Base-by-base conservation (phyloP, 176 grass and related monocot species). In the Rhynchospora breviuscula region DNA sequence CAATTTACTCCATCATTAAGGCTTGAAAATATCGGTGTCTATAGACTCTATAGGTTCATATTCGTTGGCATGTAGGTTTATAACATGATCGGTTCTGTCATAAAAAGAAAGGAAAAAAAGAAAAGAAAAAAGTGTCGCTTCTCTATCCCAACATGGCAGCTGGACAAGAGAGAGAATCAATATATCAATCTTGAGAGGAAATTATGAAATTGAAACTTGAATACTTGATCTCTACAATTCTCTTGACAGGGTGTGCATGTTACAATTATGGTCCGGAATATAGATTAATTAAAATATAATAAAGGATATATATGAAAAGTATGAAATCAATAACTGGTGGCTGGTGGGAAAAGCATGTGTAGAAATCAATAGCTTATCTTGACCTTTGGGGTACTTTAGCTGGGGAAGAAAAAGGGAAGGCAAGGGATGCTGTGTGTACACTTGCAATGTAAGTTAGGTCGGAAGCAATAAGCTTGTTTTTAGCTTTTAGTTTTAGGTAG, bases 281-380 rank as follows among this genome's bases (percentile, higher is more conserved):
- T 75, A 9, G 4, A 22, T 19, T 52, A 61, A 61, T 46, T 75
- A 29, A 19, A 76, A 33, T 2, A 19, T 51, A 53, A 22, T 6
- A 60, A 80, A 18, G 31, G 59, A 43, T 43, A n/a, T 80, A 63
- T 80, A 14, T 80, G 29, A 57, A 80, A 79, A 63, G 10, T 60
- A n/a, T 18, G 10, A 44, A 80, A 47, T 44, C 10, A 80, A 12
- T 80, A 61, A n/a, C 47, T 75, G 35, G 18, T 60, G 78, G 13
- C 66, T 33, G 6, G 35, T 33, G 33, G 22, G 22, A 61, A 75
- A 29, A 40, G 57, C 26, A 80, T 43, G 6, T 33, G 35, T 80
- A 56, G 31, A 80, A 60, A 58, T 54, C 3, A 80, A 80, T 80
- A 58, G 75, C 48, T 79, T 57, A 79, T 43, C 57, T 80, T 80